Evolutionary conservation across 2,329 filamentous ascomycete species (phyloP), one percentile per base, ranked within the genome.

Genomic region (Ustulina deusta): DNA sequence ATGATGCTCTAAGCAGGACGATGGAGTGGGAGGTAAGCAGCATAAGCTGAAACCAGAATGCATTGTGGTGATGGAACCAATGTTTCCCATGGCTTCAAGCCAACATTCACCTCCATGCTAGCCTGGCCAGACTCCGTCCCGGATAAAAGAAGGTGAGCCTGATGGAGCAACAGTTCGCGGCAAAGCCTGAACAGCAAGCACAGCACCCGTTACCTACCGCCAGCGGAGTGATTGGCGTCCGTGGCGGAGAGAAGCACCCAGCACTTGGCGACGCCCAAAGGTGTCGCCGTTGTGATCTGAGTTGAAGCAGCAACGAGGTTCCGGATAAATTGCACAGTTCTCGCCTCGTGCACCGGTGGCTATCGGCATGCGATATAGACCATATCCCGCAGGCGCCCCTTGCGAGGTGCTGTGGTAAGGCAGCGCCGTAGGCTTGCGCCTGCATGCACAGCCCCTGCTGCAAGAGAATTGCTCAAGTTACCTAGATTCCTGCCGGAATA

Each of bases 1-100:
- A 55, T 49, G 42, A 42, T 57, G 42, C 4, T 57, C 44, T 48
- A 52, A 66, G 58, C 54, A 63, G 36, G 42, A 44, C 36, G 22
- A 46, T 40, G 48, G 44, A 15, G 64, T 44, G 34, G 46, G 59
- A 66, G 48, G 59, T 66, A 62, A 66, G 64, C 64, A 52, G 52
- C 64, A 46, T 66, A 66, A 58, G 64, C 64, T 63, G 65, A 63
- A 52, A 58, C 25, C 36, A n/a, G 42, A 49, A 17, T 17, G 17
- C 17, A 54, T 49, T 40, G 42, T 36, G 13, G 34, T 52, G 44
- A 36, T 32, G 34, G 38, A 20, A 38, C 25, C 25, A 57, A 29
- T 38, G 15, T 51, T 44, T 46, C 51, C 58, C 20, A 25, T 40
- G 9, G 27, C 38, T 54, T 46, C 20, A 29, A 56, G 40, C 7